Evolutionary conservation across 805 yeast species (phyloP).

Genomic region (Saccharomycopsis babjevae): DNA sequence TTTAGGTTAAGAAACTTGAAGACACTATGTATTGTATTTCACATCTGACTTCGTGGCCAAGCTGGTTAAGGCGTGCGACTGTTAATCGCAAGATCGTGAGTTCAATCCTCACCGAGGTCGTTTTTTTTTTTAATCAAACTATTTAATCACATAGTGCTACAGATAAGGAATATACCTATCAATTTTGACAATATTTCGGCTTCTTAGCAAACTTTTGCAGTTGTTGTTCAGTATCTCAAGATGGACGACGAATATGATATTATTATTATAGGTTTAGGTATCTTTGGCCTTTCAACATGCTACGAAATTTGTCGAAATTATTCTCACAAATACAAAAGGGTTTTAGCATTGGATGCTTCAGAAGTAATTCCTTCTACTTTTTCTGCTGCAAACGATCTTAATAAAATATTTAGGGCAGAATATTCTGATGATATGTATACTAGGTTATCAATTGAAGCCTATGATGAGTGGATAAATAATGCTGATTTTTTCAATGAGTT

Average conservation of each 20-base stretch:
- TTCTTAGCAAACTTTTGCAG: background rate
- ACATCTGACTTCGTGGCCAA: slow-evolving; percentile 41
- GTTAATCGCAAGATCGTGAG: slow-evolving; percentile 58
- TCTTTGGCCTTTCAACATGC: slow-evolving; percentile 38
- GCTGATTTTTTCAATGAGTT: slow-evolving; percentile 27
- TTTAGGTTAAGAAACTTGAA: no score
- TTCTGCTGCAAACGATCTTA: slow-evolving; percentile 40
- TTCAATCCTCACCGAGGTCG: slow-evolving; percentile 53
- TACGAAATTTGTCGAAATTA: slow-evolving; percentile 28
- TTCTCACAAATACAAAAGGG: slow-evolving; percentile 17
- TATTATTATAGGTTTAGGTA: slow-evolving; percentile 31
- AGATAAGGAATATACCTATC: no score
- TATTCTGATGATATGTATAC: slow-evolving; percentile 35
- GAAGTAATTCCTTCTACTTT: slow-evolving; percentile 32
- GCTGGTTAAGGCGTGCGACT: slow-evolving; percentile 56
- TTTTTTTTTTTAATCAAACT: slow-evolving; percentile 18
- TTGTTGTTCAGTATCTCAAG: background rate
- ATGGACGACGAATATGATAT: slow-evolving; percentile 2
- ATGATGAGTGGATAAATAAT: slow-evolving; percentile 29
- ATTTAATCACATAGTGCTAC: no score
- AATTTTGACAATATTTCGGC: no score
- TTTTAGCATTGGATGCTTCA: slow-evolving; percentile 31
- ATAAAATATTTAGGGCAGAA: slow-evolving; percentile 40
- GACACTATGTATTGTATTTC: no score
- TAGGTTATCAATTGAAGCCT: slow-evolving; percentile 36